Conservation (phyloP, 768 basidiomycete species). For the Panellus pusillus region DNA sequence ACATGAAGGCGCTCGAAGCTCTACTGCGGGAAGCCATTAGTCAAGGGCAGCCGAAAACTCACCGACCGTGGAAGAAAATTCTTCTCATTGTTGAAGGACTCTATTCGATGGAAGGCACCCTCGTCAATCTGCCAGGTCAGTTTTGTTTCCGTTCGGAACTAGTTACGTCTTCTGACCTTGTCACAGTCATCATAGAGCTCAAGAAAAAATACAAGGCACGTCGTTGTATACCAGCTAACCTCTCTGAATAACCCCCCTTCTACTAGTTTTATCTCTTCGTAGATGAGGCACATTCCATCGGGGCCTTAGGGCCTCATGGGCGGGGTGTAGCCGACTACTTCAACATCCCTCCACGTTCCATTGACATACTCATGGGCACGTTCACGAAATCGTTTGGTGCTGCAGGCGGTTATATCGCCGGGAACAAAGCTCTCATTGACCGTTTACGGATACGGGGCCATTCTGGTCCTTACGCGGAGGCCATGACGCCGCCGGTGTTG, state of each 20-base stretch:
- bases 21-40: slow-evolving; percentile 88
- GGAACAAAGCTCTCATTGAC: slow-evolving; percentile 77
- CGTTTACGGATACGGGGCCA: slow-evolving; percentile 79
- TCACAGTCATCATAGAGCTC: slow-evolving; percentile 61
- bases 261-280: slow-evolving; percentile 92
- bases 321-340: slow-evolving; percentile 97
- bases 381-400: slow-evolving; percentile 96
- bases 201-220: slow-evolving; percentile 94
- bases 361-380: slow-evolving; percentile 98
- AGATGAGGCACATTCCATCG: slow-evolving; percentile 97
- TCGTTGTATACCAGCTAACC: not conserved
- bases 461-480: slow-evolving; percentile 83
- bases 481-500: slow-evolving; percentile 87
- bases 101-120: slow-evolving; percentile 97
- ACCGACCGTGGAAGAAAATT: slow-evolving; percentile 99
- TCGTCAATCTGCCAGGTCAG: slow-evolving; percentile 71
- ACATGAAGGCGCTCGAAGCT: slow-evolving; percentile 80
- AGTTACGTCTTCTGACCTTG: slow-evolving; percentile 9
- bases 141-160: too few species aligned
- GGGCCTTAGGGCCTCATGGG: slow-evolving; percentile 91
- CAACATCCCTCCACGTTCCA: slow-evolving; percentile 70
- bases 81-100: slow-evolving; percentile 91
- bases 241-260: not conserved
- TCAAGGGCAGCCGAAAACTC: slow-evolving; percentile 96
- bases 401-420: slow-evolving; percentile 93